Conservation (phyloP, 805 yeast species). For the Zygosaccharomyces siamensis region DNA sequence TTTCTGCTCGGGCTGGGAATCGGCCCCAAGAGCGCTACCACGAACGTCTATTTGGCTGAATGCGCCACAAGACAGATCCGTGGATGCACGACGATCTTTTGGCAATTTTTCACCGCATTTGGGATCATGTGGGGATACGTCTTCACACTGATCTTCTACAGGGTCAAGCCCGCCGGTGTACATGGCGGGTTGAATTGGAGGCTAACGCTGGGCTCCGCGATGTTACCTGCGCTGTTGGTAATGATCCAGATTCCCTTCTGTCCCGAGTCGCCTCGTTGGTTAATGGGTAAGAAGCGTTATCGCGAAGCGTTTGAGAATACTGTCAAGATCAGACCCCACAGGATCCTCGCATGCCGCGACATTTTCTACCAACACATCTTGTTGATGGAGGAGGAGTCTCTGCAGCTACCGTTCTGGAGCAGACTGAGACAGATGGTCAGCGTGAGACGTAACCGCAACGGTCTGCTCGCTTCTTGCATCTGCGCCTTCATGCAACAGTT, state of each 20-base stretch:
- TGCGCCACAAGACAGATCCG: slow-evolving; percentile 58
- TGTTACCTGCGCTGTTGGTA: slow-evolving; percentile 60
- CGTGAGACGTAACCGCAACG: slow-evolving; percentile 77
- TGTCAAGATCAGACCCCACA: slow-evolving; percentile 44
- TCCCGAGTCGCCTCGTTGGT: slow-evolving; percentile 75
- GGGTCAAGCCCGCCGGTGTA: slow-evolving; percentile 39
- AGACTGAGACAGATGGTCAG: slow-evolving; percentile 57
- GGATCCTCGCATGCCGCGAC: slow-evolving; percentile 65
- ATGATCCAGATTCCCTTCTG: slow-evolving; percentile 58
- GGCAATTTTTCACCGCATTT: slow-evolving; percentile 72
- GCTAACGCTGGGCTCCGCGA: slow-evolving; percentile 63
- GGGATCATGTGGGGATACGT: slow-evolving; percentile 73
- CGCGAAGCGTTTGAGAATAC: slow-evolving; percentile 53
- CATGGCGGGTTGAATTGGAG: slow-evolving; percentile 57
- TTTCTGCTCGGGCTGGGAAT: slow-evolving; percentile 62
- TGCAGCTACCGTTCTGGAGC: slow-evolving; percentile 42
- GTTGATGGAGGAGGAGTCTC: slow-evolving; percentile 56
- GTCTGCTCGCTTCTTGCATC: slow-evolving; percentile 72
- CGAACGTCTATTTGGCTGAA: slow-evolving; percentile 66
- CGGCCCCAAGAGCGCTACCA: slow-evolving; percentile 74
- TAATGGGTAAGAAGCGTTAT: slow-evolving; percentile 66
- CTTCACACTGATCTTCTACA: slow-evolving; percentile 57
- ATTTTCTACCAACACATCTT: slow-evolving; percentile 62
- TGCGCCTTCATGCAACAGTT: slow-evolving; percentile 89
- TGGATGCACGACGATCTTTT: slow-evolving; percentile 66